phyloP scores from a whole-genome alignment of 768 basidiomycete species.

The Panaeolus cyanescens region DNA sequence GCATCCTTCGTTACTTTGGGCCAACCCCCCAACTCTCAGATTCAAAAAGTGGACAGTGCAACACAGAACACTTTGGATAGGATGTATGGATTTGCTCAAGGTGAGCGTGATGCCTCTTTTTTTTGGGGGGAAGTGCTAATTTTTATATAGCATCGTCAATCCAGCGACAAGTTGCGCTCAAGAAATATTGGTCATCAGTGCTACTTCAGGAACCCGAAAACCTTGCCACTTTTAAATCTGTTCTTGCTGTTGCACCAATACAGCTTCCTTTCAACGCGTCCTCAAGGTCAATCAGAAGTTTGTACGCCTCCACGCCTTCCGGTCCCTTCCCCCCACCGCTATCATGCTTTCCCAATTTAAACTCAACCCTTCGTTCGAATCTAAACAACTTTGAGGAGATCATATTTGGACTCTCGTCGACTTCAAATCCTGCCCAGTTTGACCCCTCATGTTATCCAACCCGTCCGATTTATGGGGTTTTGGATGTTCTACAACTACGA shows the following conservation, averaged over 20 bases:
- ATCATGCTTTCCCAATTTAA: slow-evolving; percentile 60
- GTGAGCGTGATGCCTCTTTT: slow-evolving; percentile 29
- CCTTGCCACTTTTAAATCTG: slow-evolving; percentile 47
- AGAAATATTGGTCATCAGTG: slow-evolving; percentile 55
- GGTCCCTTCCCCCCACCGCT: slow-evolving; percentile 59
- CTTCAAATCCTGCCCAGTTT: slow-evolving; percentile 36
- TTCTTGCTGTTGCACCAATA: slow-evolving; percentile 47
- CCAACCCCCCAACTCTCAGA: slow-evolving; percentile 47
- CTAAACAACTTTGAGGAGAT: slow-evolving; percentile 50
- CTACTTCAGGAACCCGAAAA: slow-evolving; percentile 46
- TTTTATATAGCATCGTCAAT: slow-evolving; percentile 51
- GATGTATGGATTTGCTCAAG: slow-evolving; percentile 61
- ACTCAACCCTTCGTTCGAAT: slow-evolving; percentile 35
- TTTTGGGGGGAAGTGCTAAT: slow-evolving; percentile 4
- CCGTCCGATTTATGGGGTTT: slow-evolving; percentile 63
- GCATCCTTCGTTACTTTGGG: slow-evolving; percentile 48
- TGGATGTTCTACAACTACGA: slow-evolving; percentile 58
- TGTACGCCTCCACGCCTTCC: slow-evolving; percentile 43
- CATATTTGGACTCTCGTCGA: slow-evolving; percentile 50
- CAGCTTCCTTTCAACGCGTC: slow-evolving; percentile 62
- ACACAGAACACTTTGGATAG: slow-evolving; percentile 48
- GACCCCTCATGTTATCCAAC: slow-evolving; percentile 52
- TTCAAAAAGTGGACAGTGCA: slow-evolving; percentile 38
- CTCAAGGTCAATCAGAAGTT: slow-evolving; percentile 33
- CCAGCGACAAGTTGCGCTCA: slow-evolving; percentile 49